phyloP scores from a whole-genome alignment of 257 asterid genomes.

The Fraxinus anomala region DNA sequence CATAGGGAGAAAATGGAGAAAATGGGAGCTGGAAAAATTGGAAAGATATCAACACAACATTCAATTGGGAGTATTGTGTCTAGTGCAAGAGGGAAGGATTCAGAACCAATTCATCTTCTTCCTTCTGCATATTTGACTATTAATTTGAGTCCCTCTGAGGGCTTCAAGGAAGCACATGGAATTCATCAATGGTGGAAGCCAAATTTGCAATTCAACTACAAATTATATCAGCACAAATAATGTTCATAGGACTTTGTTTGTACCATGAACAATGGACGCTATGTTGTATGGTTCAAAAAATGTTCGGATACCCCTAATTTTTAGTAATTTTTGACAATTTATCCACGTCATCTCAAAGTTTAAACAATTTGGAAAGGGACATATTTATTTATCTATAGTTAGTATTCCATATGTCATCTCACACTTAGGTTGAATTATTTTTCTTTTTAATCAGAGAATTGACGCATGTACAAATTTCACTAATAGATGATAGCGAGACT shows the following conservation, averaged over 20 bases:
- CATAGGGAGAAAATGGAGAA: slow-evolving; percentile 66
- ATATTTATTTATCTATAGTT: background rate
- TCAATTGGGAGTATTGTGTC: slow-evolving; percentile 56
- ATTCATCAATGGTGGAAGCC: slow-evolving; percentile 76
- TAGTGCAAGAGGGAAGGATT: slow-evolving; percentile 42
- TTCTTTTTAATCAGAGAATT: too few relatives aligned
- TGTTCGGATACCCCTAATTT: background rate
- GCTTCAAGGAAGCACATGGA: slow-evolving; percentile 59
- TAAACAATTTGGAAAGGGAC: too few relatives aligned
- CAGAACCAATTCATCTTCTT: slow-evolving; percentile 63
- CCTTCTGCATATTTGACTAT: slow-evolving; percentile 63
- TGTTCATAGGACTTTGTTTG: background rate
- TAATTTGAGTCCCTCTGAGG: slow-evolving; percentile 34
- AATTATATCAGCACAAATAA: slow-evolving; percentile 38
- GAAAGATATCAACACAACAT: slow-evolving; percentile 57
- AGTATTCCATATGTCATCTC: background rate
- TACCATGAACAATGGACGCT: background rate
- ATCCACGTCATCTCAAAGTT: background rate
- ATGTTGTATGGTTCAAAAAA: background rate
- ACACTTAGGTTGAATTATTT: too few relatives aligned
- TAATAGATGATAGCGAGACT: too few relatives aligned
- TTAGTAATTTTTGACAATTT: too few relatives aligned
- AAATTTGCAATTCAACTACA: slow-evolving; percentile 39
- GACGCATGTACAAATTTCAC: too few relatives aligned
- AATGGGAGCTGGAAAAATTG: slow-evolving; percentile 55